Evolutionary conservation across 768 basidiomycete genomes (phyloP), one percentile per base, ranked within the genome.

Genomic region (Kwoniella sp.): DNA sequence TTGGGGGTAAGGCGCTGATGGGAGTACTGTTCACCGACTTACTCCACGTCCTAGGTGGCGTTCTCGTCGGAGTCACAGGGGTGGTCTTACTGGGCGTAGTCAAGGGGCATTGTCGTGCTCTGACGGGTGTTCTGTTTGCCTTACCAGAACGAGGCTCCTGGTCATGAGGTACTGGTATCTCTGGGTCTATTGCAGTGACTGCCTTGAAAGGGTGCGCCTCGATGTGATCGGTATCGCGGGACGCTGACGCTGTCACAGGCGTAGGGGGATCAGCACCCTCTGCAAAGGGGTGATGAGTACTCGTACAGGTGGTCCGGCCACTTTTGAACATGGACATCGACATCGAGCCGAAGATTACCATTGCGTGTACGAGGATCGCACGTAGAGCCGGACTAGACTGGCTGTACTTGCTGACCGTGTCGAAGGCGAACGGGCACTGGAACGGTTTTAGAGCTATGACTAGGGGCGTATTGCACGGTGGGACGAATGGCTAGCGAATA

Each of bases 291-390:
- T 55, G 30, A 13, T 55, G 27, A 21, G 55, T 54, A 13, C 52
- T 46, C 26, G 54, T 57, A 13, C 52, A 54, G 30, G 54, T 57
- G 55, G 62, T 49, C 50, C 62, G 55, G 54, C 62, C 55, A 49
- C 55, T 46, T 15, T 25, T 51, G 17, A 13, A 19, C 10, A 25
- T 57, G 17, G 19, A 26, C 40, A 44, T 19, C 40, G 40, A 19
- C 40, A 33, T 33, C 33, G 33, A 33, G 17, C 29, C 33, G 30
- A 63, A 57, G 27, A 49, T 49, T 4, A 55, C 22, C 62, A 63
- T 63, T 3, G 33, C 10, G 60, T 25, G n/a, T n/a, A n/a, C n/a
- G n/a, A n/a, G n/a, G n/a, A n/a, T n/a, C n/a, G n/a, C n/a, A n/a
- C n/a, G n/a, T n/a, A n/a, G n/a, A n/a, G n/a, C n/a, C n/a, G n/a